Base-by-base conservation (phyloP, 495 filamentous ascomycete genomes). In the Pseudoneurospora amorphoporcata region DNA sequence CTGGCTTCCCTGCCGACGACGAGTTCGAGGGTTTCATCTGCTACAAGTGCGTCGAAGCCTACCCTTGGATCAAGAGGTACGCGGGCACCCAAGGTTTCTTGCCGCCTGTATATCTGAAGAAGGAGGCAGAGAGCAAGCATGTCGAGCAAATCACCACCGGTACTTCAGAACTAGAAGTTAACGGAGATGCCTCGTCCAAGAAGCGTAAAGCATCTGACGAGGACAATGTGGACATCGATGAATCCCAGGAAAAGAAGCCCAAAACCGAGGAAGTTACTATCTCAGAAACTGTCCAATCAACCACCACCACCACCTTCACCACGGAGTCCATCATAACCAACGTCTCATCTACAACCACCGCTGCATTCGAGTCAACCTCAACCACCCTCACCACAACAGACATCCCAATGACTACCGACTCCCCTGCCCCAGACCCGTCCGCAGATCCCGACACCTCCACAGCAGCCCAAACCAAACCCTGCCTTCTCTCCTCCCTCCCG, bases 51-150 rank as follows among this genome's bases (percentile, higher is more conserved):
- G 85, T 95, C 40, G 91, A 95, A 35, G 89, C 92, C 1, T 89
- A 92, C 76, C 94, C 94, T 0, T 99, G 95, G 95, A 90, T 99
- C 76, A 95, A 94, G 82, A 82, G 85, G 72, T 98, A 98, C 76
- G 94, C 93, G n/a, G 92, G 92, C 4, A 88, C 90, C 0, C 78
- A 87, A 3, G 94, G 94, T 3, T 98, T 99, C 77, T 83, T 98
- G 5, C 86, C 89, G 3, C 87, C 94, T 0, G 90, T 96, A 0
- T 85, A 82, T 71, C 39, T 77, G 42, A 80, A 81, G 70, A 77
- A 72, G 43, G 74, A 72, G 4, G 70, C 40, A 2, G 70, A 65
- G 2, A 32, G 47, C 72, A 71, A 72, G 75, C 8, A 71, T 76
- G 40, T 43, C 17, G 71, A 72, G 39, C 68, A 71, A 41, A 61